Evolutionary conservation across 2,329 filamentous ascomycete species (phyloP).

Genomic region (Colletotrichum melonis): DNA sequence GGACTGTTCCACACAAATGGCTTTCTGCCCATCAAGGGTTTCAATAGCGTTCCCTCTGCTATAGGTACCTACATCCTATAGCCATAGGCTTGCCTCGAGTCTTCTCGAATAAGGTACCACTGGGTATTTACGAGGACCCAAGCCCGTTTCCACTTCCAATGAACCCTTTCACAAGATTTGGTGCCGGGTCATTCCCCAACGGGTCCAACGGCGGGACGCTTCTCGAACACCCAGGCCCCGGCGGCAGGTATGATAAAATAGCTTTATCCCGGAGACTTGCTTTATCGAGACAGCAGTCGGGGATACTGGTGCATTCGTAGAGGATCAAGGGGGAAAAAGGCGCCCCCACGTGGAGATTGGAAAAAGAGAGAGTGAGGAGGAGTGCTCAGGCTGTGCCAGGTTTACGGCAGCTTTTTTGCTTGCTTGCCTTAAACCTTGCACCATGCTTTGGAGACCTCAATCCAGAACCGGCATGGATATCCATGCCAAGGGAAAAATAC

Average conservation of each 20-base stretch:
- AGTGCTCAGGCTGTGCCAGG: neutral
- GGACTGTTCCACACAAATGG: slow-evolving; percentile 14
- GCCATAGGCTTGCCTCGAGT: neutral
- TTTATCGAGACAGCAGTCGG: neutral
- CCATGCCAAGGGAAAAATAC: slow-evolving; percentile 14
- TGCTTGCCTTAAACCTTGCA: neutral
- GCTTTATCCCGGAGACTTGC: neutral
- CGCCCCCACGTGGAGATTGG: slow-evolving; percentile 25
- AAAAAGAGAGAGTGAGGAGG: neutral
- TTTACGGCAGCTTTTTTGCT: neutral
- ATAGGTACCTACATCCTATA: neutral
- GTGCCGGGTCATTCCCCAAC: neutral
- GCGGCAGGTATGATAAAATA: neutral
- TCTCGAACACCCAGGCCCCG: neutral
- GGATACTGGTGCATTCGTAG: neutral
- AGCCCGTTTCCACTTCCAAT: slow-evolving; percentile 5
- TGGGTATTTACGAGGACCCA: neutral
- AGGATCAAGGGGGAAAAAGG: neutral
- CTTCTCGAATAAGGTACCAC: neutral
- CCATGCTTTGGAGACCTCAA: neutral
- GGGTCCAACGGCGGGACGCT: neutral
- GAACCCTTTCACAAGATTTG: slow-evolving; percentile 6
- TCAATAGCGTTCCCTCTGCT: slow-evolving; percentile 13
- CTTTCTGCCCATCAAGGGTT: slow-evolving; percentile 21
- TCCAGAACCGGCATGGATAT: slow-evolving; percentile 30